Base-by-base conservation (phyloP, 2,329 filamentous ascomycete species). In the Clonostachys sp. region DNA sequence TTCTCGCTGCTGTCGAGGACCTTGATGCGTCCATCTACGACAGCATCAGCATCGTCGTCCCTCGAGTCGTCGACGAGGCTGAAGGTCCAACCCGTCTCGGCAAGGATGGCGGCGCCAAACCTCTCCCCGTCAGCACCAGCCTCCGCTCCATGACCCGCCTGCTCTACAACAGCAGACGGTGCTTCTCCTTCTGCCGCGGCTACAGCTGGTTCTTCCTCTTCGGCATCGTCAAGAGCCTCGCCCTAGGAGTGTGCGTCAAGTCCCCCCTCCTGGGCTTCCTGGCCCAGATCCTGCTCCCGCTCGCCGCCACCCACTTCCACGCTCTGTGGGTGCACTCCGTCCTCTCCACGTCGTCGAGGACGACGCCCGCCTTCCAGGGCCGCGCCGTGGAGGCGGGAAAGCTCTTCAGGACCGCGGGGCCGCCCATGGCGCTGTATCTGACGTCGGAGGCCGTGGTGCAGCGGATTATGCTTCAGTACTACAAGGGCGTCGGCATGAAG, bases 321-420 rank as follows among this genome's bases (percentile, higher is more conserved):
- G 80, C 91, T 55, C 78, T 82, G 46, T 96, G 91, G 90, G 87
- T 91, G 5, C 90, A 96, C 65, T 84, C 88, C 58, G 81, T 95
- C 62, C 90, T 96, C 61, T 84, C 89, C 3, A 74, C 81, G 46
- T 84, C 79, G 48, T 61, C 73, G 43, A 78, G 80, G 62, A 30
- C 8, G 8, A 30, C 7, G 24, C 24, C 10, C 24, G 24, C 8
- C 24, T 90, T 86, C 73, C 87, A 78, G 68, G 71, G 77, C 58
- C 86, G 89, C 48, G 77, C 95, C 45, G 84, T 87, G 13, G 68
- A 81, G 42, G 80, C 83, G 62, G 74, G 75, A 55, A 75, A 74
- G 60, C 74, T 81, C 45, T 86, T 86, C 71, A 75, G 80, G 58
- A 83, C 87, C 49, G 84, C 91, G 51, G 84, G 81, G 50, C 64